Evolutionary conservation across 139 green algal species (phyloP).

Genomic region (Eudorina sp.): DNA sequence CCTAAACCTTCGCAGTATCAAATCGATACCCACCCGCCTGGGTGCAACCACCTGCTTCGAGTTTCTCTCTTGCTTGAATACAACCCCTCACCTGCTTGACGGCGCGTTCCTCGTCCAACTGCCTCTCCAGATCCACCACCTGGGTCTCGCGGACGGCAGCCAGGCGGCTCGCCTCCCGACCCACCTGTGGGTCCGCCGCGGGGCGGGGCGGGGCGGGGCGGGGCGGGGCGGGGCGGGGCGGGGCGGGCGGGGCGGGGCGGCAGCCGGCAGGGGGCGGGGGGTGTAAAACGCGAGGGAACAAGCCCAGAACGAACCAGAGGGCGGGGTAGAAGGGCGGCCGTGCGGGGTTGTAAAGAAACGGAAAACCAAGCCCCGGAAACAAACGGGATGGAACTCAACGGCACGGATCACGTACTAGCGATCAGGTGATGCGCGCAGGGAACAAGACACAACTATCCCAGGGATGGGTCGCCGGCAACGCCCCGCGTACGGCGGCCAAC

Average conservation of each 20-base stretch:
- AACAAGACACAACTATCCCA: not conserved
- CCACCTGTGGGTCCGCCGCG: not conserved
- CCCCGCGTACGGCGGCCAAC: not conserved
- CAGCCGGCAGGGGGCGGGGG: too few species aligned
- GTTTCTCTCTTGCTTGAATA: too few species aligned
- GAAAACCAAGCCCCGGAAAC: not conserved
- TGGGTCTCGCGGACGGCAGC: not conserved
- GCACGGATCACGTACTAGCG: not conserved
- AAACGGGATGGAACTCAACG: not conserved
- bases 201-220: too few species aligned
- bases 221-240: too few species aligned
- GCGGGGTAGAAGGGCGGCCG: too few species aligned
- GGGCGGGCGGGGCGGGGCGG: too few species aligned
- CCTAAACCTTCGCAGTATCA: not conserved
- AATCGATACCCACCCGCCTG: not conserved
- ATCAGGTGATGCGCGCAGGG: not conserved
- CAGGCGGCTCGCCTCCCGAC: not conserved
- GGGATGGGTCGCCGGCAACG: not conserved
- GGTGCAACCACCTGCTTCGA: too few species aligned
- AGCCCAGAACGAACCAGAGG: too few species aligned
- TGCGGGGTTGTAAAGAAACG: not conserved
- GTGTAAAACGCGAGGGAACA: not conserved
- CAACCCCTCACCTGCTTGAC: not conserved
- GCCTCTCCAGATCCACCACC: not conserved
- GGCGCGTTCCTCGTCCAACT: not conserved